Base-by-base conservation (phyloP, 805 yeast species). In the Cyberlindnera nakhonratchasimensis region DNA sequence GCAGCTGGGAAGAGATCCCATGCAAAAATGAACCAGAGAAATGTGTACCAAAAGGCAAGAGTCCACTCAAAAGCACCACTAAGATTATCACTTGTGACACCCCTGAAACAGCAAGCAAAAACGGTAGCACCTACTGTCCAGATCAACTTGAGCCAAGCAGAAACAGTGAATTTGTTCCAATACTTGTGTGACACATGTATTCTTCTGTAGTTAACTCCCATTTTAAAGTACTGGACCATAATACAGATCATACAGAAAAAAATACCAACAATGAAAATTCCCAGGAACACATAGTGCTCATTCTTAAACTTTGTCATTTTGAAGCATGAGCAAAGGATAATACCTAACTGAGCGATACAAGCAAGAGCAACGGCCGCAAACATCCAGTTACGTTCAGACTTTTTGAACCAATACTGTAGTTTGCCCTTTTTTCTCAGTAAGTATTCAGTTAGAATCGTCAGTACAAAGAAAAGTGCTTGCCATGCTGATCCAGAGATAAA, bases 31-130 rank as follows among this genome's bases (percentile, higher is more conserved):
- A 82, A 57, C 50, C 82, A 75, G 46, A 85, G 69, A 25, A 82
- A 54, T 3, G 95, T 93, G 58, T 85, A 90, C 79, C 86, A 81
- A 63, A 81, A 90, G n/a, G 91, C 80, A 32, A 90, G 63, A 3
- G 80, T 58, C 98, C 98, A 91, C 64, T 91, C 98, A 58, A 84
- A 78, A 29, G 64, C 55, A 7, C 64, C 54, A 21, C 70, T 68
- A 1, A 43, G 39, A 19, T 51, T 52, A 19, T 62, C 45, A 11
- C 61, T 58, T 59, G 58, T 55, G 38, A 65, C 57, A 3, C 62
- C 70, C n/a, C 78, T 88, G 50, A 87, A 91, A 24, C 77, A 71
- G 20, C 83, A 62, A 3, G 91, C 96, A 57, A 86, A 72, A 0
- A 68, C 77, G 14, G 82, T 66, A 1, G 95, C 93, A 16, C 72